These are phyloP conservation scores for Fusarium paranaense DNA, from an alignment of 2,329 filamentous ascomycete genomes.

Conservation along the genomic window DNA sequence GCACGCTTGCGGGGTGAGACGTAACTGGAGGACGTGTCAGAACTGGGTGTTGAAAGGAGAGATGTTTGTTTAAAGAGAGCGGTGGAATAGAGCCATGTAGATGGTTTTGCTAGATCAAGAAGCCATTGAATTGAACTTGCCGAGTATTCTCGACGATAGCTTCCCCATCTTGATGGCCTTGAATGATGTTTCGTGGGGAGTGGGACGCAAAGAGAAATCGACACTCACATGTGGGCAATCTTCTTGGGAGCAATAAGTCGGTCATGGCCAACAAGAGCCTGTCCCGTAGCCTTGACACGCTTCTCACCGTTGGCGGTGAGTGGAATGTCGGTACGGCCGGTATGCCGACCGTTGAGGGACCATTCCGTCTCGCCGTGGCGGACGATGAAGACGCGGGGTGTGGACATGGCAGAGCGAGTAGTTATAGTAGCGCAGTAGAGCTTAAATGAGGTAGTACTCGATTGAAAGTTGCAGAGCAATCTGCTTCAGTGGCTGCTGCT, in stretches of 20 bases:
- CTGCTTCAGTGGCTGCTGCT: neutral
- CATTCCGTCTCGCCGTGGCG: constrained; percentile 97
- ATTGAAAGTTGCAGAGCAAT: neutral
- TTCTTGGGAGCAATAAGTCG: constrained; percentile 86
- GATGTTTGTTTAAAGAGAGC: neutral
- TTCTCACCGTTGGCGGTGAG: constrained; percentile 85
- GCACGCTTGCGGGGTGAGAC: constrained; percentile 88
- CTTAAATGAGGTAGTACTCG: neutral
- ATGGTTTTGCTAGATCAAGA: neutral
- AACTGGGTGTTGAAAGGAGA: neutral
- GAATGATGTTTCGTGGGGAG: neutral
- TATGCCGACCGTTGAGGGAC: constrained; percentile 89
- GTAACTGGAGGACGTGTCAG: constrained; percentile 63
- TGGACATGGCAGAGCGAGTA: constrained; percentile 46
- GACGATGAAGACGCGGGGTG: constrained; percentile 82
- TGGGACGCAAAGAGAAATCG: neutral
- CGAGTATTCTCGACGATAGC: neutral
- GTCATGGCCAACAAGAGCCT: constrained; percentile 85
- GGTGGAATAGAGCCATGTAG: neutral
- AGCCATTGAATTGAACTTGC: neutral
- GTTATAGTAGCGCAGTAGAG: neutral
- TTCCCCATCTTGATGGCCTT: neutral
- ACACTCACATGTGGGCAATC: constrained; percentile 79
- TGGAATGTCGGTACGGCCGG: constrained; percentile 86
- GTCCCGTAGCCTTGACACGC: constrained; percentile 79